Evolutionary conservation across 2,329 filamentous ascomycete genomes (phyloP), one percentile per base, ranked within the genome.

Genomic region (Fusarium tanahbumbuense): DNA sequence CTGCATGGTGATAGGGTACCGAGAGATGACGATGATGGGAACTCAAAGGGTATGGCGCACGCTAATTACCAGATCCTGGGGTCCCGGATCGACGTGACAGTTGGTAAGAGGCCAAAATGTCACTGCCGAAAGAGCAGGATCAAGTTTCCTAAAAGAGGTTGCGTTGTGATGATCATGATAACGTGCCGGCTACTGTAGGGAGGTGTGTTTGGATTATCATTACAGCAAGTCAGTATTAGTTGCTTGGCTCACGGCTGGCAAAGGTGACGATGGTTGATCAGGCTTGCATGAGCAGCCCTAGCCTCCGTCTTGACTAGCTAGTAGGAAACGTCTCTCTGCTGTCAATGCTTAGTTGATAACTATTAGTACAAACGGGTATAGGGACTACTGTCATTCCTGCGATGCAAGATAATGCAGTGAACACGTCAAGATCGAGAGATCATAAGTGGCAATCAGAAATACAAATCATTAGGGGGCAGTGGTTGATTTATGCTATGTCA

Each of bases 61-160:
- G 27, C 63, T 56, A 67, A 40, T 61, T 66, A 56, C 48, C 42
- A 61, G n/a, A 41, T 49, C 22, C 30, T 34, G 27, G 61, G 56
- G 42, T 41, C 44, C 25, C 34, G 30, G 55, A 50, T 66, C 47
- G 13, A n/a, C 23, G 27, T 61, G 61, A 34, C 30, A 61, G 37
- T 27, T 55, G 46, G n/a, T 27, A 61, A 53, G 49, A 53, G n/a
- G n/a, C 18, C 28, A 37, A 25, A 25, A n/a, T 27, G 15, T 42
- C 34, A 46, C 42, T 56, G 54, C 27, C 44, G 32, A 25, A 25
- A 20, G 60, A 66, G 30, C 16, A 54, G 22, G 55, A 25, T 41
- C 42, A 41, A 34, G 20, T 34, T 61, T 18, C 37, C 40, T 46
- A 32, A 48, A 34, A 18, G 56, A 34, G 12, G 40, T 18, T 44